These are phyloP conservation scores for Coemansia sp. DNA, from an alignment of 192 early-diverging fungal species.

Conservation along the genomic window DNA sequence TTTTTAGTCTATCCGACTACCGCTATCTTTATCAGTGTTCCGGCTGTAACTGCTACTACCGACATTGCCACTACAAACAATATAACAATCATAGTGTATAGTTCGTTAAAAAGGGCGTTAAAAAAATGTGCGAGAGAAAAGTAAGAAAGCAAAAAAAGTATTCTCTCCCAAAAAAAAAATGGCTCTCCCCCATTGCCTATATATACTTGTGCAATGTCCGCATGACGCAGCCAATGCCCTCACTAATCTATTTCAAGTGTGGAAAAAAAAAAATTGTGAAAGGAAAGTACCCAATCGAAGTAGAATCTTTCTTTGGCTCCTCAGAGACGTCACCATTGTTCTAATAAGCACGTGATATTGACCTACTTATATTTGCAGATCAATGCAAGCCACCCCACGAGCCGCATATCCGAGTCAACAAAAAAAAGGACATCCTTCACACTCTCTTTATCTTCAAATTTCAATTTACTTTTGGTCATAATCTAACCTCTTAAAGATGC, in stretches of 20 bases:
- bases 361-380: not conserved
- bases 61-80: conserved; percentile 42
- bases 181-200: not conserved
- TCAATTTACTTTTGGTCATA: not conserved
- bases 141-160: not conserved
- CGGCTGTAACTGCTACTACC: conserved; percentile 41
- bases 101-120: not conserved
- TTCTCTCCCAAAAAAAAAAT: not conserved
- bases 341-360: not conserved
- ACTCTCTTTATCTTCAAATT: not conserved
- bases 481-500: conserved; percentile 25
- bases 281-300: not conserved
- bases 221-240: not conserved
- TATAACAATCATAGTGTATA: conserved; percentile 42
- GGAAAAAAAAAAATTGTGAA: not conserved
- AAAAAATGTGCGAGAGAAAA: not conserved
- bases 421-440: not conserved
- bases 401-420: not conserved
- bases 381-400: not conserved
- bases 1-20: conserved; percentile 17
- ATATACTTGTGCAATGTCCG: not conserved
- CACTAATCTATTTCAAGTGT: not conserved
- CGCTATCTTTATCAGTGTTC: conserved; percentile 45
- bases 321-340: not conserved
- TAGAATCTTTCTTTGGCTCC: too few species aligned